These are phyloP conservation scores for Centaurea solstitialis DNA, from an alignment of 129 eudicot genomes.

Conservation along the genomic window DNA sequence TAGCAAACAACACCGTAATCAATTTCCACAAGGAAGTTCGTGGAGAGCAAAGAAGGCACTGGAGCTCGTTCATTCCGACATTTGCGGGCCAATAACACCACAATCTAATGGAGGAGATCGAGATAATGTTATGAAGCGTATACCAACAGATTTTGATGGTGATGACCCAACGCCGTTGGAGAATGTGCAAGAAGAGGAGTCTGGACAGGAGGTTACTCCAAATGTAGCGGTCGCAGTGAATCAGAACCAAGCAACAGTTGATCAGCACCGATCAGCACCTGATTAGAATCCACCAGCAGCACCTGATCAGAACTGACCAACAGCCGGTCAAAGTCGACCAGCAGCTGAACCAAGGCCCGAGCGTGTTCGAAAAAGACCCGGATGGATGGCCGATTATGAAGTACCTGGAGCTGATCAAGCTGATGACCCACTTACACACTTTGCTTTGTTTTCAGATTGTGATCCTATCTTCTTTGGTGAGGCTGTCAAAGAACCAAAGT, in stretches of 20 bases:
- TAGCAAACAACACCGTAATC: neutral
- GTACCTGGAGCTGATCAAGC: neutral
- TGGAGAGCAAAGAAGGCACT: neutral
- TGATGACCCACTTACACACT: constrained; percentile 7
- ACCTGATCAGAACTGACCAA: neutral
- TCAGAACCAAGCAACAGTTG: neutral
- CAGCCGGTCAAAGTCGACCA: neutral
- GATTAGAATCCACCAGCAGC: too few species aligned
- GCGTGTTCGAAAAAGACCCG: constrained; percentile 5
- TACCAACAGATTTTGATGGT: neutral
- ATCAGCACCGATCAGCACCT: neutral
- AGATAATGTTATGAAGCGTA: neutral
- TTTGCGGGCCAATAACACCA: neutral
- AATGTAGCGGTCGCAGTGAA: neutral
- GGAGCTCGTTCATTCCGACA: neutral
- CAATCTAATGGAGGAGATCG: constrained; percentile 8
- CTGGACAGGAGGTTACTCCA: neutral
- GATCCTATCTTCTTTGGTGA: constrained; percentile 15
- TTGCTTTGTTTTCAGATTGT: constrained; percentile 5
- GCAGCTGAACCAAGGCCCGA: neutral
- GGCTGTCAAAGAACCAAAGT: constrained; percentile 3
- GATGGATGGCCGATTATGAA: constrained; percentile 17
- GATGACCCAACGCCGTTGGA: neutral
- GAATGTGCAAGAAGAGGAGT: neutral
- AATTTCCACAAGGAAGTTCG: neutral